phyloP scores from a whole-genome alignment of 441 rosid species.

The Populus trichocarpa region DNA sequence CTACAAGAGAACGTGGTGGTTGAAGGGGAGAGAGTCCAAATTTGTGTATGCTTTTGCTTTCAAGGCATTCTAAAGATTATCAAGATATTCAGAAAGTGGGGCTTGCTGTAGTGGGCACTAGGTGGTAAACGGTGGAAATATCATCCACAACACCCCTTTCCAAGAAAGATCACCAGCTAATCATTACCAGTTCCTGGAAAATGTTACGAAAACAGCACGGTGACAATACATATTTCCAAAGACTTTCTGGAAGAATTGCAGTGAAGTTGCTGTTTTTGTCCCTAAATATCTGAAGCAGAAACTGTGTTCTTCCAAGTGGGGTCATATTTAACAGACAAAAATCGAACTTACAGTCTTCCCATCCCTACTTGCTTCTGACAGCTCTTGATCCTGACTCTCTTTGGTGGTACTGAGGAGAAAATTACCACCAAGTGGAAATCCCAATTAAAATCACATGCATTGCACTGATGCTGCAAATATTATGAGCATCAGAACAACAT shows the following conservation, averaged over 20 bases:
- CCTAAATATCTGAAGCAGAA: background rate
- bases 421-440: no score
- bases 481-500: no score
- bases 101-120: background rate
- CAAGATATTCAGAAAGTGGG: background rate
- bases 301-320: background rate
- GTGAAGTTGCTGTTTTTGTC: background rate
- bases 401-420: constrained; percentile 19
- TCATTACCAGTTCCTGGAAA: no score
- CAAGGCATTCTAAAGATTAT: background rate
- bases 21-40: background rate
- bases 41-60: background rate
- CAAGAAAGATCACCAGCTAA: background rate
- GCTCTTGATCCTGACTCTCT: constrained; percentile 75
- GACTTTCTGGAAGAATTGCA: background rate
- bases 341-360: constrained; percentile 52
- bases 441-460: no score
- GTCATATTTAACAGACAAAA: background rate
- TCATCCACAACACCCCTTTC: background rate
- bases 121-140: background rate
- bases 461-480: no score
- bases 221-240: background rate
- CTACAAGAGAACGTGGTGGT: background rate
- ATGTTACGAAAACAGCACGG: no score
- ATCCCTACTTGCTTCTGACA: constrained; percentile 68